phyloP scores from a whole-genome alignment of 768 basidiomycete species.

The Lyophyllum decastes region DNA sequence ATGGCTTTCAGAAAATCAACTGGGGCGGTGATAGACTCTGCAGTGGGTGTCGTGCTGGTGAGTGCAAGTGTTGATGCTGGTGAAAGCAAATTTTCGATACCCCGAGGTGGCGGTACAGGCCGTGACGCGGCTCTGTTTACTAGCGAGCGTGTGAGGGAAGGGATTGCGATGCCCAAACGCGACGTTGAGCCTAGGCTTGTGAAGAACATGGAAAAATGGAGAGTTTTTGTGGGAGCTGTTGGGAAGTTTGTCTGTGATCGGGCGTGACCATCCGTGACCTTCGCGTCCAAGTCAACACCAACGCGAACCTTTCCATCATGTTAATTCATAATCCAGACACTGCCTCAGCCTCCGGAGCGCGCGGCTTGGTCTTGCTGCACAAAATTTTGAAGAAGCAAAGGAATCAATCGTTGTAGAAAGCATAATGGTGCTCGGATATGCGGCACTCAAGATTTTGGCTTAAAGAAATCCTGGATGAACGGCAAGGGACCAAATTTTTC shows the following conservation, averaged over 20 bases:
- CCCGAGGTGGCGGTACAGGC: conserved; percentile 37
- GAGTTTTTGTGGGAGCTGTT: too few relatives aligned
- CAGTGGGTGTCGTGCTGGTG: conserved; percentile 8
- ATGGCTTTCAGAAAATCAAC: conserved; percentile 72
- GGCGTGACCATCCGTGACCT: neutral
- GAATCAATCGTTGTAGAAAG: too few relatives aligned
- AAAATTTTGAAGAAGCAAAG: too few relatives aligned
- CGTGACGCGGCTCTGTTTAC: conserved; percentile 32
- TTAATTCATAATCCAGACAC: too few relatives aligned
- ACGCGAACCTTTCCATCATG: neutral
- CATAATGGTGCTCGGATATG: too few relatives aligned
- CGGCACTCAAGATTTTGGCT: too few relatives aligned
- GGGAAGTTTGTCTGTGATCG: neutral
- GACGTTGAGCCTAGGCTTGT: conserved; percentile 13
- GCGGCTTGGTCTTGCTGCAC: too few relatives aligned
- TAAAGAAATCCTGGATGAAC: too few relatives aligned
- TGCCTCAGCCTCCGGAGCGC: too few relatives aligned
- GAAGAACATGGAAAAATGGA: conserved; percentile 12
- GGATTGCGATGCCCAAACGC: conserved; percentile 25
- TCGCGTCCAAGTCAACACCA: neutral
- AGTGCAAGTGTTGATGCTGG: conserved; percentile 4
- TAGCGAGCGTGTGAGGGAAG: conserved; percentile 31
- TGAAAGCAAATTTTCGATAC: conserved; percentile 24
- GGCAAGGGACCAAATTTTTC: too few relatives aligned
- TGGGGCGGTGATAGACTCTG: conserved; percentile 57